A percentile compares a stretch with the other conserved stretches of the same genome.
These are phyloP conservation scores for Wickerhamiella allomyrinae DNA, from an alignment of 805 yeast genomes.

Conservation along the genomic window DNA sequence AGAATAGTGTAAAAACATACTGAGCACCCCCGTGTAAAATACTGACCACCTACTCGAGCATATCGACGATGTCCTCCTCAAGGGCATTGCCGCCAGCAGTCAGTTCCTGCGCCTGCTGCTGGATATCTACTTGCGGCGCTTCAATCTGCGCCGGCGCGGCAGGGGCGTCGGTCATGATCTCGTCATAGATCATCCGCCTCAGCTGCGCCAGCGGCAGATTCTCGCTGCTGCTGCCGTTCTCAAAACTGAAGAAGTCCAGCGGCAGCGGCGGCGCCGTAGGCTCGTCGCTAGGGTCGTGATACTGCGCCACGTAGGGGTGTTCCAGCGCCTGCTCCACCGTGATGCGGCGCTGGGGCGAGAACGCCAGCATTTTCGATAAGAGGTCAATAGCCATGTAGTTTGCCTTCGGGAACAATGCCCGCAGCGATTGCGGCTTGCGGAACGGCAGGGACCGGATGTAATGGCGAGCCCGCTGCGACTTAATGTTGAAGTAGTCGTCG, in stretches of 20 bases:
- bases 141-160: too few species aligned
- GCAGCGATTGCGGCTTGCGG: constrained; percentile 20
- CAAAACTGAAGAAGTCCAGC: constrained; percentile 80
- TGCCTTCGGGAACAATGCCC: constrained; percentile 58
- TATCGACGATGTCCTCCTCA: too few species aligned
- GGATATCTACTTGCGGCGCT: too few species aligned
- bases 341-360: constrained; percentile 74
- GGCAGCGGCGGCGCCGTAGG: constrained; percentile 50
- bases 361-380: constrained; percentile 61
- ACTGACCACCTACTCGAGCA: too few species aligned
- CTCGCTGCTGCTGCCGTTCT: constrained; percentile 32
- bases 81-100: too few species aligned
- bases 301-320: constrained; percentile 76
- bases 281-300: constrained; percentile 93
- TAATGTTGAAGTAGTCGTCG: constrained; percentile 52
- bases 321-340: constrained; percentile 76
- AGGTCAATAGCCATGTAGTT: constrained; percentile 78
- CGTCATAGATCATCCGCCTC: constrained; percentile 65
- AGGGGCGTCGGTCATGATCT: constrained; percentile 41
- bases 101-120: neutral
- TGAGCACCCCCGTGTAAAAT: too few species aligned
- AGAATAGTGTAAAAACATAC: too few species aligned
- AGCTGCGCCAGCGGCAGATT: constrained; percentile 60
- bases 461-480: constrained; percentile 80
- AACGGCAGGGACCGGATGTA: constrained; percentile 81